Conservation (phyloP, 345 rosid genomes). For the Boechera divaricarpa region DNA sequence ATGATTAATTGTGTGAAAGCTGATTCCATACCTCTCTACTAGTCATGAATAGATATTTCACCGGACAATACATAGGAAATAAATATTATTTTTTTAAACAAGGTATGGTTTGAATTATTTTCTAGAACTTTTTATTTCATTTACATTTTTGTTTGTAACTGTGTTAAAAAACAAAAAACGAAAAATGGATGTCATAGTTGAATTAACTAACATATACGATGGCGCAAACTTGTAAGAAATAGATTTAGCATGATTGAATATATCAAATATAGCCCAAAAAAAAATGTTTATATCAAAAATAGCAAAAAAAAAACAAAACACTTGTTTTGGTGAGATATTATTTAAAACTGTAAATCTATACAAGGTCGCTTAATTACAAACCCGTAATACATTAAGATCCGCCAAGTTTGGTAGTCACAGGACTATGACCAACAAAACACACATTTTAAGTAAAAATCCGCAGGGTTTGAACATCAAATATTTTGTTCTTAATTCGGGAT, state of each 20-base stretch:
- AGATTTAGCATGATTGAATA: not conserved
- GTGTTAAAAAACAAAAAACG: no score
- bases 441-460: not conserved
- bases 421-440: not conserved
- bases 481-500: constrained; percentile 3
- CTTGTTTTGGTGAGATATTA: not conserved
- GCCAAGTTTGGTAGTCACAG: not conserved
- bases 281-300: no score
- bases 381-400: not conserved
- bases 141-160: no score
- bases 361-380: no score
- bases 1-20: not conserved
- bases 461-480: not conserved
- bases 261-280: not conserved
- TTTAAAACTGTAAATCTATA: not conserved
- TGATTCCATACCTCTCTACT: not conserved
- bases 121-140: no score
- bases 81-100: not conserved
- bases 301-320: not conserved
- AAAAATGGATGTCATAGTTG: no score
- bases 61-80: not conserved
- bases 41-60: not conserved
- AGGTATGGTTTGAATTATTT: no score
- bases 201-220: no score
- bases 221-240: not conserved